Conservation (phyloP, 805 yeast genomes). For the Kazachstania kunashirensis region DNA sequence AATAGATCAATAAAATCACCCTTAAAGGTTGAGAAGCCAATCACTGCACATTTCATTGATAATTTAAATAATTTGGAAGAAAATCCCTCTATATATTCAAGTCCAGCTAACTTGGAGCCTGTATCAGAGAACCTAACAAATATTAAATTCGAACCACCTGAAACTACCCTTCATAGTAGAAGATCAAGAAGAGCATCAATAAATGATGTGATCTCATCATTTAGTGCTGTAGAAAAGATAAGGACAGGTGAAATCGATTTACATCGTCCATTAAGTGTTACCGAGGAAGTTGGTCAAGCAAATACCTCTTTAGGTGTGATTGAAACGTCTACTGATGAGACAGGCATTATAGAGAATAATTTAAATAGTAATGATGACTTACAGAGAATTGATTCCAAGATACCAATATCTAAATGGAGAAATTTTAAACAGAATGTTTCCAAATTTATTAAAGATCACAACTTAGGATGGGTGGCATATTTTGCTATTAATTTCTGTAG, state of each 20-base stretch:
- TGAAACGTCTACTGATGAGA: not conserved
- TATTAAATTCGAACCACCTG: not conserved
- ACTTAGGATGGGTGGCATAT: slow-evolving; percentile 30
- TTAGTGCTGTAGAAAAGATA: slow-evolving; percentile 27
- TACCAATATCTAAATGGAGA: not conserved
- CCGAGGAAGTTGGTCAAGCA: slow-evolving; percentile 22
- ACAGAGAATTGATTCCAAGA: slow-evolving; percentile 7
- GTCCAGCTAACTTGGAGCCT: not conserved
- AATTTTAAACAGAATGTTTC: slow-evolving; percentile 13
- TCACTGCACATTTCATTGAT: not conserved
- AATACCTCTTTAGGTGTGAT: slow-evolving; percentile 11
- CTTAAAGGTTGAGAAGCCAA: not conserved
- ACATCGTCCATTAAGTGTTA: slow-evolving; percentile 23
- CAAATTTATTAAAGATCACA: slow-evolving; percentile 21
- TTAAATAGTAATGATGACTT: slow-evolving; percentile 5
- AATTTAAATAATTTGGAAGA: not conserved
- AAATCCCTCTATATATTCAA: slow-evolving; percentile 2
- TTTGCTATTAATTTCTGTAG: slow-evolving; percentile 44
- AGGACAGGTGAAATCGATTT: slow-evolving; percentile 27
- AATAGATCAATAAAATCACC: not conserved
- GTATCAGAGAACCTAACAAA: not conserved
- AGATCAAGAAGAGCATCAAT: slow-evolving; percentile 3
- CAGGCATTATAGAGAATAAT: slow-evolving; percentile 2
- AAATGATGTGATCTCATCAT: slow-evolving; percentile 32
- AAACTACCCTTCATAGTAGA: not conserved